A percentile compares a stretch with the other conserved stretches of the same genome.
Evolutionary conservation across 129 eudicot species (phyloP).

Genomic region (Artemisia tridentata): DNA sequence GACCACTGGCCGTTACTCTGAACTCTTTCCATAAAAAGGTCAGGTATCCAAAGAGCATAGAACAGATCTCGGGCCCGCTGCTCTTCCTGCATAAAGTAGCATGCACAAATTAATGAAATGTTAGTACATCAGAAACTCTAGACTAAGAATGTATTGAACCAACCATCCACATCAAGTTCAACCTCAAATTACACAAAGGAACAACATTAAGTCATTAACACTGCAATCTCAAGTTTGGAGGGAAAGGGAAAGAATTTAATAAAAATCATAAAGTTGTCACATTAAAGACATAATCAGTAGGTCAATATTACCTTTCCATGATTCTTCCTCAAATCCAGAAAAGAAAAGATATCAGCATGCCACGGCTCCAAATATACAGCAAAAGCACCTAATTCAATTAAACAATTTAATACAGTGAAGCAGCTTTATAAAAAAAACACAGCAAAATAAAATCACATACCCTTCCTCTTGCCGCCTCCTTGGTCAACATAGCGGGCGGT

Average conservation of each 20-base stretch:
- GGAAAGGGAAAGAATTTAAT: too few species aligned
- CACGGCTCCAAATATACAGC: conserved; percentile 97
- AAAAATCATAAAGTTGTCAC: too few species aligned
- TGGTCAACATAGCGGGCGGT: conserved; percentile 95
- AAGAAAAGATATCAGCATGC: conserved; percentile 87
- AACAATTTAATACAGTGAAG: background rate
- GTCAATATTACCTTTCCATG: conserved; percentile 70
- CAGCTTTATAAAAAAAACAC: background rate
- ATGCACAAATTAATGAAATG: background rate
- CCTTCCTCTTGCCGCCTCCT: conserved; percentile 98
- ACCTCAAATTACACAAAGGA: background rate
- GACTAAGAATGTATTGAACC: background rate
- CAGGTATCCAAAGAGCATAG: conserved; percentile 96
- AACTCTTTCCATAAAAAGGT: conserved; percentile 95
- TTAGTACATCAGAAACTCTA: background rate
- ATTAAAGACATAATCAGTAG: too few species aligned
- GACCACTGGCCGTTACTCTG: conserved; percentile 75
- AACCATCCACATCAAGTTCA: background rate
- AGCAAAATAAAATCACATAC: conserved; percentile 26
- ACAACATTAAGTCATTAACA: too few species aligned
- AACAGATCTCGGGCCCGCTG: conserved; percentile 93
- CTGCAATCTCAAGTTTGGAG: too few species aligned
- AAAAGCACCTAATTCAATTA: conserved; percentile 67
- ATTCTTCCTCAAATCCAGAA: conserved; percentile 80
- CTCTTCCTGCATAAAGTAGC: conserved; percentile 63